Conservation (phyloP, 306 rosid species). For the Cucumis hystrix region DNA sequence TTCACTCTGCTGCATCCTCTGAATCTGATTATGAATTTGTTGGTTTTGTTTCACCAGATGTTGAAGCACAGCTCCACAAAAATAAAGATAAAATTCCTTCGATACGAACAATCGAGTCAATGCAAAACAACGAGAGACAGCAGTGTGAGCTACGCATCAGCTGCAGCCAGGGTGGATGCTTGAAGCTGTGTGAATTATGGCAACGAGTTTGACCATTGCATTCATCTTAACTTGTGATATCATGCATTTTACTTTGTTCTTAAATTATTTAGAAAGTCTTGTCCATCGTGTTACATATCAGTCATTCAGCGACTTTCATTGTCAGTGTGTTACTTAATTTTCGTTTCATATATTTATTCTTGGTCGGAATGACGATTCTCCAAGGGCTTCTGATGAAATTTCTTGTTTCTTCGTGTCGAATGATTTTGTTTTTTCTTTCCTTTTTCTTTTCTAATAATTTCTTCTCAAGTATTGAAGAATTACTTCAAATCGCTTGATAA, state of each 20-base stretch:
- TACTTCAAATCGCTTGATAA: too few species aligned
- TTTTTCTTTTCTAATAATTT: too few species aligned
- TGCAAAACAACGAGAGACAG: slow-evolving; percentile 73
- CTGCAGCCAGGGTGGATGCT: slow-evolving; percentile 64
- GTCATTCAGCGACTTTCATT: neutral
- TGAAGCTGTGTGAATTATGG: slow-evolving; percentile 26
- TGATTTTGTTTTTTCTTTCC: too few species aligned
- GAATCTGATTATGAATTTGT: neutral
- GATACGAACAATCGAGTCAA: slow-evolving; percentile 84
- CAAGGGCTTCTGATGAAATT: neutral
- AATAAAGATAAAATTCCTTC: slow-evolving; percentile 67
- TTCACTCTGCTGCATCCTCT: neutral
- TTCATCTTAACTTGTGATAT: neutral
- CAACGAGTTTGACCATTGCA: neutral
- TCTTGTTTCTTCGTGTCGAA: neutral
- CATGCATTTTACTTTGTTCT: neutral
- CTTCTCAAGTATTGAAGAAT: too few species aligned
- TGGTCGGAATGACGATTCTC: neutral
- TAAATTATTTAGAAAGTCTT: neutral
- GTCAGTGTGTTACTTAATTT: neutral
- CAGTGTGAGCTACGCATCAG: slow-evolving; percentile 97
- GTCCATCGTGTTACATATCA: neutral
- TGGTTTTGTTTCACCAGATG: slow-evolving; percentile 45
- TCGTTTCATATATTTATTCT: neutral
- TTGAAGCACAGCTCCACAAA: slow-evolving; percentile 47